Evolutionary conservation across 371 early-diverging fungal genomes (phyloP).

Genomic region (Syncephalastrum contaminatum): DNA sequence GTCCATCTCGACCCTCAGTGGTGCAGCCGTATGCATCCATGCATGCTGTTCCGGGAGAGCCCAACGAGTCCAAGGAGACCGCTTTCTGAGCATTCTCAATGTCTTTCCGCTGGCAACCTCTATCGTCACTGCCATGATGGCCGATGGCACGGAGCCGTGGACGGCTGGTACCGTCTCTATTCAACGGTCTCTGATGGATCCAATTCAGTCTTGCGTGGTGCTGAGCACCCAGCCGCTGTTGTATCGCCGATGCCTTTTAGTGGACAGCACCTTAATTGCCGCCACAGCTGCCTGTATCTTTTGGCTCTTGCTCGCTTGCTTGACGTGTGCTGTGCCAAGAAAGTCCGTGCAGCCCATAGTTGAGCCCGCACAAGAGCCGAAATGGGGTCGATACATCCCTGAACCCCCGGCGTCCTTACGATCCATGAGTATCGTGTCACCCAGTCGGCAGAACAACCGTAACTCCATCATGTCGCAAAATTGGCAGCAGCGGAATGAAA

Average conservation of each 20-base stretch:
- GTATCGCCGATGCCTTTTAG: constrained; percentile 13
- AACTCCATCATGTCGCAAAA: too few species aligned
- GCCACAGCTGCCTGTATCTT: constrained; percentile 8
- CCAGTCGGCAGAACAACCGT: too few species aligned
- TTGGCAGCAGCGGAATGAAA: too few species aligned
- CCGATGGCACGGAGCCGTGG: constrained; percentile 29
- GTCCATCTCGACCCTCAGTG: constrained; percentile 18
- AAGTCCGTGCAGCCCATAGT: neutral
- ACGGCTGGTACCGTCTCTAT: constrained; percentile 28
- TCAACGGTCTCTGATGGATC: constrained; percentile 20
- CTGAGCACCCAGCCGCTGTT: constrained; percentile 13
- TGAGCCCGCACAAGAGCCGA: constrained; percentile 10
- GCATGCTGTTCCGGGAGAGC: constrained; percentile 26
- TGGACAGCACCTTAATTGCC: constrained; percentile 11
- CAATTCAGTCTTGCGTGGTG: constrained; percentile 20
- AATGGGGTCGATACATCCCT: constrained; percentile 19
- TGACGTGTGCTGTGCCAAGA: neutral
- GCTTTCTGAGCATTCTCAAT: constrained; percentile 22
- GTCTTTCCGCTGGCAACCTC: constrained; percentile 4
- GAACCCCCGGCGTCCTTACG: constrained; percentile 15
- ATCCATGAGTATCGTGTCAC: neutral
- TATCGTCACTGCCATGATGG: constrained; percentile 16
- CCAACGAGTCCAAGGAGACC: constrained; percentile 21
- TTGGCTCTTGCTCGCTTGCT: constrained; percentile 10
- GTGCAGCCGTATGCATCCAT: constrained; percentile 20